Evolutionary conservation across 2,329 filamentous ascomycete species (phyloP).

Genomic region (Fusarium oligoseptatum): DNA sequence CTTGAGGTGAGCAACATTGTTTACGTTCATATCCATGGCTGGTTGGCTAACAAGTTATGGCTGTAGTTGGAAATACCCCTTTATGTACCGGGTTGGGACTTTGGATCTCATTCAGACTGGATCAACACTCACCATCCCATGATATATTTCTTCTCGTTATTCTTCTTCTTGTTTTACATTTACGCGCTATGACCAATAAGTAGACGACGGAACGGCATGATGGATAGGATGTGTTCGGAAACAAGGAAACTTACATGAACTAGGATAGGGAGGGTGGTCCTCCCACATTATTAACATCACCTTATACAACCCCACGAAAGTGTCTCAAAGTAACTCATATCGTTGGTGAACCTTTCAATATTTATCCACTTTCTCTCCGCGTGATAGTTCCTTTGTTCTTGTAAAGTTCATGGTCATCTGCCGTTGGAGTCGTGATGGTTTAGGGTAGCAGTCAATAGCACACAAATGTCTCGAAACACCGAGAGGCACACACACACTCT

Average conservation of each 20-base stretch:
- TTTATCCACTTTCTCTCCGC: slow-evolving; percentile 7
- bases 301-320: neutral
- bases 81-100: neutral
- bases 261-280: slow-evolving; percentile 6
- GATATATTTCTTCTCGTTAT: neutral
- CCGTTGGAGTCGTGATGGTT: neutral
- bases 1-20: neutral
- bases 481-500: neutral
- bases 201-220: neutral
- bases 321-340: slow-evolving; percentile 3
- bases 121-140: neutral
- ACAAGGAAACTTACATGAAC: neutral
- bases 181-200: neutral
- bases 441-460: slow-evolving; percentile 22
- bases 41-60: neutral
- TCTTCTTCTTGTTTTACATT: neutral
- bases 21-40: no score
- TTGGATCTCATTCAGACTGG: neutral
- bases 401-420: slow-evolving; percentile 18
- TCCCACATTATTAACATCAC: slow-evolving; percentile 6
- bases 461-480: slow-evolving; percentile 21
- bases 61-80: slow-evolving; percentile 25
- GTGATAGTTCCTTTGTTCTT: slow-evolving; percentile 15
- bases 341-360: neutral
- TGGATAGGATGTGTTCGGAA: neutral